Evolutionary conservation across 106 monocot species (phyloP).

Genomic region (Ottelia alismoides): DNA sequence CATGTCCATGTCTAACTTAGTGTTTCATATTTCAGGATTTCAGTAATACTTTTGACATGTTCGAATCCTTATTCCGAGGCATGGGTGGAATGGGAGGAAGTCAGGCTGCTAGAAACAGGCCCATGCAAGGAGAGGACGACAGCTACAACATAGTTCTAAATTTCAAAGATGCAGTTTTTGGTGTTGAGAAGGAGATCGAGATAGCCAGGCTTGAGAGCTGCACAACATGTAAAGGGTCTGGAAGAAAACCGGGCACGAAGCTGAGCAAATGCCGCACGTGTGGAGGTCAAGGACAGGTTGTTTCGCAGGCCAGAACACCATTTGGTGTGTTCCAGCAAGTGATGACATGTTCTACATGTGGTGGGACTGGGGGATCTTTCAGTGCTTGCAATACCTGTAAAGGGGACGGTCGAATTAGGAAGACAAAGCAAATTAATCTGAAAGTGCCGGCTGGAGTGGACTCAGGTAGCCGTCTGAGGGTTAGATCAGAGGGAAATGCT

Average conservation of each 20-base stretch:
- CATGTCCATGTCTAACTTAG: too few relatives aligned
- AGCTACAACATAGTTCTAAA: conserved; percentile 61
- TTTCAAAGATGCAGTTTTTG: too few relatives aligned
- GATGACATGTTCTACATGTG: conserved; percentile 37
- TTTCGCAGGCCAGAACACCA: conserved; percentile 55
- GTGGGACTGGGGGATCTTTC: conserved; percentile 51
- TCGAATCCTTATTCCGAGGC: conserved; percentile 63
- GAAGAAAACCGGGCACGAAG: conserved; percentile 61
- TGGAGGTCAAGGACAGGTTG: conserved; percentile 67
- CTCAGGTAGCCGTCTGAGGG: conserved; percentile 59
- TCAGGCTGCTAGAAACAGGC: conserved; percentile 43
- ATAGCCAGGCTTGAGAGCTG: conserved; percentile 49
- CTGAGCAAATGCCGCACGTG: conserved; percentile 57
- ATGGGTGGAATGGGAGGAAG: conserved; percentile 54
- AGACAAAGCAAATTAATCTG: conserved; percentile 52
- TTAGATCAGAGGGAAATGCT: conserved; percentile 65
- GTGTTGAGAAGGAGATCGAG: conserved; percentile 73
- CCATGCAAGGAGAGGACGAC: conserved; percentile 70
- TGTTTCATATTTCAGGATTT: conserved; percentile 38
- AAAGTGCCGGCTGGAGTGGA: conserved; percentile 77
- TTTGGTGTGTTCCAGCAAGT: conserved; percentile 77
- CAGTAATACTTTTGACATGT: conserved; percentile 66
- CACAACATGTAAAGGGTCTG: conserved; percentile 51
- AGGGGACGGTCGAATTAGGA: conserved; percentile 59
- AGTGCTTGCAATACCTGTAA: conserved; percentile 56